Evolutionary conservation across 805 yeast genomes (phyloP).

Genomic region (Candida suzukii): DNA sequence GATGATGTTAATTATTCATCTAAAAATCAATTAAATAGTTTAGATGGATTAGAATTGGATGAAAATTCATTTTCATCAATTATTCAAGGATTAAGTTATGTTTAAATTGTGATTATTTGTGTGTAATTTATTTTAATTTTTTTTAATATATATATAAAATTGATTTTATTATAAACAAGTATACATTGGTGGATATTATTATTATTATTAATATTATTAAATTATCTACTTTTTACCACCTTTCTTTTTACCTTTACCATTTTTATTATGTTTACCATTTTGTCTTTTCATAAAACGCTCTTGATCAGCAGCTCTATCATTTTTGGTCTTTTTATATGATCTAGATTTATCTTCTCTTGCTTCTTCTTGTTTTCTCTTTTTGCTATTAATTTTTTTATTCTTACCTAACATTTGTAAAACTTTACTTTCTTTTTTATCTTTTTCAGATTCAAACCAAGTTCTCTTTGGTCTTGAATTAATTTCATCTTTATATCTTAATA

Average conservation of each 20-base stretch:
- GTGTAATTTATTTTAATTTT: neutral
- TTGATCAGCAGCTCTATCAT: conserved; percentile 54
- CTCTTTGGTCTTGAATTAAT: conserved; percentile 87
- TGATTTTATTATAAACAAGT: too few relatives aligned
- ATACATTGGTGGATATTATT: too few relatives aligned
- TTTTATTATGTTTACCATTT: conserved; percentile 16
- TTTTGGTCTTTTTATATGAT: conserved; percentile 73
- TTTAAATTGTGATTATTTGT: neutral
- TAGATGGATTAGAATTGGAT: neutral
- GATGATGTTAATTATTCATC: conserved; percentile 10
- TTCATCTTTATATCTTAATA: conserved; percentile 73
- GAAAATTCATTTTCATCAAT: neutral
- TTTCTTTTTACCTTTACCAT: conserved; percentile 1
- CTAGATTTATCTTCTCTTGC: conserved; percentile 51
- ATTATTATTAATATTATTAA: neutral
- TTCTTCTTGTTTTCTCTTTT: conserved; percentile 63
- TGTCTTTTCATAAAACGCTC: conserved; percentile 31
- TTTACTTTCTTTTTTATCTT: conserved; percentile 44
- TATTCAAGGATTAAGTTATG: neutral
- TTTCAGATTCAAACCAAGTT: conserved; percentile 85
- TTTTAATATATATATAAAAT: neutral
- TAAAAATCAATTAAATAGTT: neutral
- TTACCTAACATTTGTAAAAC: conserved; percentile 21
- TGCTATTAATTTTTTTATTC: conserved; percentile 54
- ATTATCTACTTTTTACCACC: neutral